phyloP scores from a whole-genome alignment of 2,329 filamentous ascomycete genomes.

The Aspergillus ochraceus region DNA sequence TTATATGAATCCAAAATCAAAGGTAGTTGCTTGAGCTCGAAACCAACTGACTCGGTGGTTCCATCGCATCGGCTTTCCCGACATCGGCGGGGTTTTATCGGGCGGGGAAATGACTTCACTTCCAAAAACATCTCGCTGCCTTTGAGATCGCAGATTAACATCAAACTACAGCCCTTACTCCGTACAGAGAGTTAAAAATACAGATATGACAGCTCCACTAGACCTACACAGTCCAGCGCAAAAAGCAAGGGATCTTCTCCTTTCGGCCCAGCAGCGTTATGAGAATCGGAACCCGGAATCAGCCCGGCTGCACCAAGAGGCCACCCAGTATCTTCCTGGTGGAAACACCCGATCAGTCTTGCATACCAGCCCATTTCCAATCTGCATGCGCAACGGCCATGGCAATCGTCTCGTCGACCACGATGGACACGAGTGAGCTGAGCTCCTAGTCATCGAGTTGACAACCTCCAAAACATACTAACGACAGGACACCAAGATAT shows the following conservation, averaged over 20 bases:
- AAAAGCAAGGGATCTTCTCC: background rate
- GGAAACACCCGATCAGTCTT: constrained; percentile 32
- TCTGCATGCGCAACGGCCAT: constrained; percentile 15
- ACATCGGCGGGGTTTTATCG: too few relatives aligned
- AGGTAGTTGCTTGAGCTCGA: too few relatives aligned
- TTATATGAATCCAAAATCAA: too few relatives aligned
- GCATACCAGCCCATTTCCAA: constrained; percentile 19
- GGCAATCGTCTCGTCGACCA: constrained; percentile 12
- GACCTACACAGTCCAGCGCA: background rate
- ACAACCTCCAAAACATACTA: too few relatives aligned
- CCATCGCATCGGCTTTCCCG: too few relatives aligned
- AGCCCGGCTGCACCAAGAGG: constrained; percentile 15
- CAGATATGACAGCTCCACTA: background rate
- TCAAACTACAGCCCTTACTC: too few relatives aligned
- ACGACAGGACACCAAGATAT: background rate
- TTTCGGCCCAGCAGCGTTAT: background rate
- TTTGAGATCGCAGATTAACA: too few relatives aligned
- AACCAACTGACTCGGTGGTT: too few relatives aligned
- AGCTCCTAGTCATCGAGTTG: too few relatives aligned
- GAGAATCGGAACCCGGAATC: constrained; percentile 10
- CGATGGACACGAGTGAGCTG: constrained; percentile 18
- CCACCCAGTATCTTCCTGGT: constrained; percentile 27
- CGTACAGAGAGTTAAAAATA: too few relatives aligned
- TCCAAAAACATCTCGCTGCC: too few relatives aligned
- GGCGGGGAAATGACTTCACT: too few relatives aligned